phyloP scores from a whole-genome alignment of 805 yeast species.

The Zygosaccharomyces siamensis region DNA sequence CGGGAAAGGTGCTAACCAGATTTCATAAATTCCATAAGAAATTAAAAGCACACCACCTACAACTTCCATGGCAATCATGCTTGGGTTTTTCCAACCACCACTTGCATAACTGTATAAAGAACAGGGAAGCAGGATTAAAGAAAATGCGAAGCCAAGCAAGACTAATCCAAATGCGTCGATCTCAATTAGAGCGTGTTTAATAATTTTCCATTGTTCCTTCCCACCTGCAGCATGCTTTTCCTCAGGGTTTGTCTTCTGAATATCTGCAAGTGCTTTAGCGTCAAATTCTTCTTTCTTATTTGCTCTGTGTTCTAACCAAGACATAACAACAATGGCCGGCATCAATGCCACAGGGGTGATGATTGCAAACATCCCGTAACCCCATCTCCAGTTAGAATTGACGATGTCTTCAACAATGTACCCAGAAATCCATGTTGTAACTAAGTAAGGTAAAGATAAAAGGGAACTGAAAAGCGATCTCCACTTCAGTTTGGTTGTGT shows the following conservation, averaged over 20 bases:
- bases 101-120: conserved; percentile 35
- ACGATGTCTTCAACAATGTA: conserved; percentile 35
- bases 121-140: conserved; percentile 38
- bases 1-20: conserved; percentile 36
- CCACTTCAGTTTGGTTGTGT: conserved; percentile 38
- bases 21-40: conserved; percentile 36
- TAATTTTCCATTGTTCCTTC: conserved; percentile 10
- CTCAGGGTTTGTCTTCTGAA: conserved; percentile 3
- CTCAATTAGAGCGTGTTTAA: conserved; percentile 30
- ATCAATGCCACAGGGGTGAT: conserved; percentile 40
- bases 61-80: conserved; percentile 42
- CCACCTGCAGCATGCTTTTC: conserved; percentile 3
- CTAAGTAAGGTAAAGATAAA: conserved; percentile 39
- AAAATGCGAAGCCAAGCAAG: conserved; percentile 38
- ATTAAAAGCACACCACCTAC: conserved; percentile 39
- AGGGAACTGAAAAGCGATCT: conserved; percentile 37
- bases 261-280: conserved; percentile 5
- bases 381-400: conserved; percentile 47
- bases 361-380: conserved; percentile 47
- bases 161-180: conserved; percentile 39
- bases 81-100: conserved; percentile 37
- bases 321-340: conserved; percentile 36
- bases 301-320: conserved; percentile 34
- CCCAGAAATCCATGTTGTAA: conserved; percentile 43
- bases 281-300: conserved; percentile 18